A percentile compares a stretch with the other conserved stretches of the same genome.
phyloP scores from a whole-genome alignment of 2,329 filamentous ascomycete species.

The Truncatella angustata region DNA sequence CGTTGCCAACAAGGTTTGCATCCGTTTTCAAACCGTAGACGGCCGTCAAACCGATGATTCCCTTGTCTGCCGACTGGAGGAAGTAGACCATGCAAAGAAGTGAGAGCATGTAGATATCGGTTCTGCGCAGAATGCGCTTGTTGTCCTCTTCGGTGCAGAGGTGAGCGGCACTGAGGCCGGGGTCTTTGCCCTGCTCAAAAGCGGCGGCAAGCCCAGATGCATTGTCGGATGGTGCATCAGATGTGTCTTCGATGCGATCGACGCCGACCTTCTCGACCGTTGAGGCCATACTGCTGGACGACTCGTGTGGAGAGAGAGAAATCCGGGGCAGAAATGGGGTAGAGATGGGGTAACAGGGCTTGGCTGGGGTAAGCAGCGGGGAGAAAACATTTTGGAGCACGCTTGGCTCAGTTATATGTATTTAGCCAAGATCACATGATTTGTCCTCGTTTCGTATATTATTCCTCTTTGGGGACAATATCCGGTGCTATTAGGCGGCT shows the following conservation, averaged over 20 bases:
- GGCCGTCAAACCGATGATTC: background rate
- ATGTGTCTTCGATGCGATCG: background rate
- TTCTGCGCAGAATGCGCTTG: background rate
- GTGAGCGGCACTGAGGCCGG: background rate
- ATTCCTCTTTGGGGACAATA: background rate
- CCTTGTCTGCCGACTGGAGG: background rate
- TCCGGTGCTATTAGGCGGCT: background rate
- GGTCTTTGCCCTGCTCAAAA: background rate
- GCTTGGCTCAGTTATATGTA: background rate
- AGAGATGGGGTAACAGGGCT: background rate
- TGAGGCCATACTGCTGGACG: background rate
- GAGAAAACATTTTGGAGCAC: background rate
- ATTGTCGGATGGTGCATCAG: background rate
- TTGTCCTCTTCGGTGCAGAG: background rate
- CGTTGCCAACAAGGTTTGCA: background rate
- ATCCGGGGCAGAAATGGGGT: background rate
- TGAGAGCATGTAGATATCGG: background rate
- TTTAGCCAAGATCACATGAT: background rate
- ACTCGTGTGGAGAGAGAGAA: background rate
- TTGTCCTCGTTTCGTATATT: background rate
- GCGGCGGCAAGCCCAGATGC: background rate
- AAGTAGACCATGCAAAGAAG: background rate
- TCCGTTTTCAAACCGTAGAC: conserved; percentile 1
- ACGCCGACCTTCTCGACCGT: background rate
- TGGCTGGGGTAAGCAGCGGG: background rate